Evolutionary conservation across 345 rosid species (phyloP).

Genomic region (Moricandia moricandioides): DNA sequence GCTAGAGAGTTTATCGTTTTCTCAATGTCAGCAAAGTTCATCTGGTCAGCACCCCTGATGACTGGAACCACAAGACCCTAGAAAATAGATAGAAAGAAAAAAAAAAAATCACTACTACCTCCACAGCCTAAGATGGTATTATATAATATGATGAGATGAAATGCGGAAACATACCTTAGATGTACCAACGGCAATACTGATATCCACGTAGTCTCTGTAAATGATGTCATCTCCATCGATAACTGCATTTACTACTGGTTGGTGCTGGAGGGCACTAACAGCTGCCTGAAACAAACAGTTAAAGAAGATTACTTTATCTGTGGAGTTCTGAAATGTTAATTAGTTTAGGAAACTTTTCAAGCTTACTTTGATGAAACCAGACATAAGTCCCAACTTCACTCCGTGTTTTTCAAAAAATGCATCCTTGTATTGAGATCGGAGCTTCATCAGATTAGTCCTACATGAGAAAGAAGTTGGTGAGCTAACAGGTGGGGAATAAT

Average conservation of each 20-base stretch:
- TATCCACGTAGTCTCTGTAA: conserved; percentile 89
- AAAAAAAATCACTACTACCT: conserved; percentile 2
- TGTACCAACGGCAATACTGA: conserved; percentile 84
- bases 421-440: conserved; percentile 94
- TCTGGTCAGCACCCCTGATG: conserved; percentile 61
- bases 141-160: no score
- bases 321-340: not conserved
- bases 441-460: conserved; percentile 99
- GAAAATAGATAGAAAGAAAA: conserved; percentile 4
- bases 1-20: conserved; percentile 87
- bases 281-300: conserved; percentile 67
- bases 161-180: conserved; percentile 44
- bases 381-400: conserved; percentile 96
- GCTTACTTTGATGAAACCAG: conserved; percentile 87
- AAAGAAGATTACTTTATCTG: not conserved
- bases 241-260: conserved; percentile 95
- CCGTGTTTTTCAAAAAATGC: conserved; percentile 95
- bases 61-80: conserved; percentile 97
- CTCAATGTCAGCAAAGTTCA: conserved; percentile 93
- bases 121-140: not conserved
- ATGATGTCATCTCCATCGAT: conserved; percentile 98
- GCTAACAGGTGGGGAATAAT: no score
- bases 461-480: not conserved
- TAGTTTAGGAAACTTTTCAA: not conserved
- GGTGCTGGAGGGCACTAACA: conserved; percentile 88